Conservation (phyloP, 2,329 filamentous ascomycete genomes). For the Trichoderma harzianum region DNA sequence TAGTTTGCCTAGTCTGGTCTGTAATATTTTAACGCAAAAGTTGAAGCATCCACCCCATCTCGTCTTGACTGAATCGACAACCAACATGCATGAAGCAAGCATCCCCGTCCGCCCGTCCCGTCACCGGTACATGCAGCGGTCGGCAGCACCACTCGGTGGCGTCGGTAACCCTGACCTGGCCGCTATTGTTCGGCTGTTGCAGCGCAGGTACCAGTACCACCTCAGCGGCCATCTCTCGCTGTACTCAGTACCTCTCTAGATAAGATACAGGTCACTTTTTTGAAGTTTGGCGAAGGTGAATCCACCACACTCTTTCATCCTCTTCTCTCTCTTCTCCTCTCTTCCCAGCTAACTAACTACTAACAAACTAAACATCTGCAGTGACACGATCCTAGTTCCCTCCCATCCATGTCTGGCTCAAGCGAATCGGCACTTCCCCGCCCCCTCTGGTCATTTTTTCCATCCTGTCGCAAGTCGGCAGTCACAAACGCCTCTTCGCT, state of each 20-base stretch:
- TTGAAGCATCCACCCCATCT: background rate
- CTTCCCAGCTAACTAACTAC: background rate
- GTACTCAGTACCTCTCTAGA: background rate
- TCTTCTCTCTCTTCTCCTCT: background rate
- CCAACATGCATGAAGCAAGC: background rate
- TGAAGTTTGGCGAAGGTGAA: background rate
- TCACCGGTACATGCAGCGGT: background rate
- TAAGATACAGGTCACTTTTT: background rate
- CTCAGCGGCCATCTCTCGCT: too few relatives aligned
- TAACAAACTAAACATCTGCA: background rate
- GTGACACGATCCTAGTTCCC: background rate
- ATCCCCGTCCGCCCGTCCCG: background rate
- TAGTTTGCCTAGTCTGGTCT: background rate
- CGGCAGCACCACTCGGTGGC: background rate
- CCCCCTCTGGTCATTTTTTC: background rate
- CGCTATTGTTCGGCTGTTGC: background rate
- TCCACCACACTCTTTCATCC: background rate
- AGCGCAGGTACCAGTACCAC: background rate
- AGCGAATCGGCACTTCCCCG: slow-evolving; percentile 2
- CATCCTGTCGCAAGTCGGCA: background rate
- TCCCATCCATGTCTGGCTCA: background rate
- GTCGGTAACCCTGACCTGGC: background rate
- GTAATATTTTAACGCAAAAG: background rate
- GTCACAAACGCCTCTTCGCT: background rate
- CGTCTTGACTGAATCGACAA: background rate